Conservation (phyloP, 352 stramenopile species). For the Globisporangium nodosum region DNA sequence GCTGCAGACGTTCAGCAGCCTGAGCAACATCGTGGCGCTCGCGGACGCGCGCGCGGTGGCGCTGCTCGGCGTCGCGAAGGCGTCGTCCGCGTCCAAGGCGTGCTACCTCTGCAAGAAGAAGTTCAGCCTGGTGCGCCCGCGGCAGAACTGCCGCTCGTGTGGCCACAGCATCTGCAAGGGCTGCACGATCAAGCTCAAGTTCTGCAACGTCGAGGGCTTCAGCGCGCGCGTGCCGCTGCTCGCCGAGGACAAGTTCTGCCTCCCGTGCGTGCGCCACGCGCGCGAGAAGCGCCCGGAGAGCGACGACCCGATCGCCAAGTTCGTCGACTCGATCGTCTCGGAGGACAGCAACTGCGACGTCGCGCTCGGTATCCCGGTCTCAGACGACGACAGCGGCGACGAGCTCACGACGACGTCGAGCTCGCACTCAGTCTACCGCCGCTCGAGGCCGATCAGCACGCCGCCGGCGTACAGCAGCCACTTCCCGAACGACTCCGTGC, state of each 20-base stretch:
- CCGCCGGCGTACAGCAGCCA: neutral
- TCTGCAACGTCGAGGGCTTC: constrained; percentile 6
- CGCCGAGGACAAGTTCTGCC: constrained; percentile 10
- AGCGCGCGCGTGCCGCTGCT: neutral
- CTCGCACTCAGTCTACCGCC: neutral
- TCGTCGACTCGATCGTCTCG: constrained; percentile 13
- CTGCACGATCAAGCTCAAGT: constrained; percentile 12
- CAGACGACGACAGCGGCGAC: constrained; percentile 3
- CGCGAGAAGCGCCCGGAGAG: constrained; percentile 7
- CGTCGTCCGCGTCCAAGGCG: neutral
- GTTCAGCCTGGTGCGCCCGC: constrained; percentile 6
- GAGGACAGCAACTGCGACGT: constrained; percentile 6
- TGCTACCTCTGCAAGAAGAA: constrained; percentile 14
- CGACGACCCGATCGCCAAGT: constrained; percentile 2
- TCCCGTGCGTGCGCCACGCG: constrained; percentile 10
- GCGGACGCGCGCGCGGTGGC: constrained; percentile 7
- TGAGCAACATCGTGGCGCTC: constrained; percentile 10
- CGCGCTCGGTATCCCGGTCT: constrained; percentile 2
- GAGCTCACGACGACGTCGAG: neutral
- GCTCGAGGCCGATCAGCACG: neutral
- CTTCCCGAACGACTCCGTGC: neutral
- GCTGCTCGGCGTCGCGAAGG: neutral
- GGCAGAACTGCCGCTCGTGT: constrained; percentile 5
- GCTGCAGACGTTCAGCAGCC: constrained; percentile 7
- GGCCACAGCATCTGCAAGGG: constrained; percentile 10